Base-by-base conservation (phyloP, 768 basidiomycete genomes). In the Pulveroboletus sp. region DNA sequence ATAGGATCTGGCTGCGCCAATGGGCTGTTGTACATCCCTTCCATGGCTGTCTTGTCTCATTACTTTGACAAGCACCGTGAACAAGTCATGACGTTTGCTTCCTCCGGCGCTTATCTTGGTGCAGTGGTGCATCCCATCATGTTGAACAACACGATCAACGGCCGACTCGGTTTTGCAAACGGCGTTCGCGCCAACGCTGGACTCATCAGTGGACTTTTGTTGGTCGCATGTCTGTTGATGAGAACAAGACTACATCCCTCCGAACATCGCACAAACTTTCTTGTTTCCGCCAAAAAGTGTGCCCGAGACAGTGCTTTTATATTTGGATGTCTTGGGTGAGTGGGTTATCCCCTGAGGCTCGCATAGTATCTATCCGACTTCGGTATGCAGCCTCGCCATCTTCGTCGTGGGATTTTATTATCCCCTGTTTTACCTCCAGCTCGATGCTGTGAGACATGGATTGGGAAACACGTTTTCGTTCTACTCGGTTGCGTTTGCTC, bases 61-160 rank as follows among this genome's bases (percentile, higher is more conserved):
- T 76, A 78, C 57, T 85, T 82, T 63, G 65, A 73, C 27, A 66
- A 60, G 24, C 71, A 71, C 26, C 71, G 76, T 11, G 72, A 75
- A 6, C 60, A 81, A 33, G 80, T 77, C 0, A 78, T 81, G 52
- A 77, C 81, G 14, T 66, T 84, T 38, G 77, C 73, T 32, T 77
- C 78, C 12, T 77, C 79, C 15, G 76, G 76, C 21, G 75, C 81
- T n/a, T 80, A 77, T 15, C 60, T 82, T 12, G 84, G 85, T 3
- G 82, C 80, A 10, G 71, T 79, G 21, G 57, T 85, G 8, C 81
- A 83, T 50, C 80, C 82, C 3, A 81, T 84, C 56, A 75, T 84
- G 70, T 68, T 87, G 18, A 85, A 86, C 59, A 70, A 74, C 35
- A 67, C 58, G 3, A 54, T 46, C 51, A 75, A 73, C 48, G 73